Evolutionary conservation across 371 early-diverging fungal genomes (phyloP).

Genomic region (Rhizopus sp.): DNA sequence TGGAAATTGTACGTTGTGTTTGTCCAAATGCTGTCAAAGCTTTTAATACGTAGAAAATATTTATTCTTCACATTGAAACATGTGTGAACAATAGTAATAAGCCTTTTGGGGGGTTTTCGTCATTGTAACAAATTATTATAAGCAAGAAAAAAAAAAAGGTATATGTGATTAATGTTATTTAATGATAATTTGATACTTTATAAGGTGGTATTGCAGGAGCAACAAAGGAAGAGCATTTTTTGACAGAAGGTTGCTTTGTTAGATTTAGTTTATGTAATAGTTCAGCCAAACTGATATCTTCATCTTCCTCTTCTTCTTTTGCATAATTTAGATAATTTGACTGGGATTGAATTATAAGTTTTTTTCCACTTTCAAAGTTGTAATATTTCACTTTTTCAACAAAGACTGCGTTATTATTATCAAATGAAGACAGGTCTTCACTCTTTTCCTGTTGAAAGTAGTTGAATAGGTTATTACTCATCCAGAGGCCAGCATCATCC

Average conservation of each 20-base stretch:
- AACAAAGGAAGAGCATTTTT: constrained; percentile 17
- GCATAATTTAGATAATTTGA: background rate
- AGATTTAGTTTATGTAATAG: constrained; percentile 30
- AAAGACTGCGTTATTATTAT: background rate
- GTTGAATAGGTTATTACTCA: constrained; percentile 16
- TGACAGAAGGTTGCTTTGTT: constrained; percentile 7
- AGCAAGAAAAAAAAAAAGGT: too few species aligned
- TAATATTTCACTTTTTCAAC: too few species aligned
- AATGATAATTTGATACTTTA: background rate
- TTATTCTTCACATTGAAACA: too few species aligned
- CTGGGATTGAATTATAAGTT: too few species aligned
- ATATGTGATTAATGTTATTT: too few species aligned
- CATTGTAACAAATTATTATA: too few species aligned
- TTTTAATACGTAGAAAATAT: too few species aligned
- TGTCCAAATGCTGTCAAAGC: too few species aligned
- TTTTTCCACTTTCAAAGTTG: too few species aligned
- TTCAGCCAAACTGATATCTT: constrained; percentile 42
- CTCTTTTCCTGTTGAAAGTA: constrained; percentile 2
- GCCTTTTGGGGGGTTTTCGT: too few species aligned
- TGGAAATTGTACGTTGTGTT: too few species aligned
- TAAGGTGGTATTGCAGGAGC: constrained; percentile 36
- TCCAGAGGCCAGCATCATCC: constrained; percentile 49
- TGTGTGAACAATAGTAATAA: too few species aligned
- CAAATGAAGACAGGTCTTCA: constrained; percentile 5
- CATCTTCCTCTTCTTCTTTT: constrained; percentile 26